A percentile compares a stretch with the other conserved stretches of the same genome.
phyloP scores from a whole-genome alignment of 2,329 filamentous ascomycete genomes.

The Zymoseptoria pseudotritici region DNA sequence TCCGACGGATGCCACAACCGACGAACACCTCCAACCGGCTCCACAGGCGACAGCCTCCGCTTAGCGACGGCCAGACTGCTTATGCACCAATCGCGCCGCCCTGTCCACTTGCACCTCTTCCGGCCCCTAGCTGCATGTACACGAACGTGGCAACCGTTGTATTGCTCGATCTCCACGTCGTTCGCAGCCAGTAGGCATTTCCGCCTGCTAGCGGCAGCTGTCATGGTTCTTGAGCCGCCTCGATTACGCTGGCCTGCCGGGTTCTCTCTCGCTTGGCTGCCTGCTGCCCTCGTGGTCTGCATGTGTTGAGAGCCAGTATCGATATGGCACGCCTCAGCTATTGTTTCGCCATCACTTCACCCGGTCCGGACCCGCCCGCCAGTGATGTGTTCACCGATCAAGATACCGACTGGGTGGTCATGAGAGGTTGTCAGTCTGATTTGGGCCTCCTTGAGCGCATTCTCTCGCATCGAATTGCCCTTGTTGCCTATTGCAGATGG shows the following conservation, averaged over 20 bases:
- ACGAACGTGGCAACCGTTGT: constrained; percentile 26
- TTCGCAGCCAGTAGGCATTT: constrained; percentile 17
- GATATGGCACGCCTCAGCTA: constrained; percentile 18
- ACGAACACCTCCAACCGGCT: constrained; percentile 3
- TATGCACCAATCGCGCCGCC: constrained; percentile 11
- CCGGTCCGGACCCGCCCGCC: constrained; percentile 14
- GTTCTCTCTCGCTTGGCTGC: constrained; percentile 6
- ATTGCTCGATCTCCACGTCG: constrained; percentile 10
- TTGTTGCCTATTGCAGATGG: neutral
- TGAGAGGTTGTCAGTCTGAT: neutral
- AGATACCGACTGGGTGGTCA: constrained; percentile 5
- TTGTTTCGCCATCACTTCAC: constrained; percentile 6
- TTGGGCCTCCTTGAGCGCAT: neutral
- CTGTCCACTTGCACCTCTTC: constrained; percentile 16
- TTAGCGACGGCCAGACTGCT: constrained; percentile 1
- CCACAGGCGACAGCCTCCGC: constrained; percentile 2
- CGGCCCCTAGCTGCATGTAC: constrained; percentile 17
- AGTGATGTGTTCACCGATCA: constrained; percentile 16
- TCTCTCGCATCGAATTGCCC: neutral
- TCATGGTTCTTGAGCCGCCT: neutral
- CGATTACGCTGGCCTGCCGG: constrained; percentile 8
- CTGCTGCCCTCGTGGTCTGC: constrained; percentile 2
- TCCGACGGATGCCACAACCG: neutral
- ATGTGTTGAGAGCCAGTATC: constrained; percentile 14
- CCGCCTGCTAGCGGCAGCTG: constrained; percentile 11